Evolutionary conservation across 2,329 filamentous ascomycete species (phyloP).

Genomic region (Akanthomyces uredinophilus): DNA sequence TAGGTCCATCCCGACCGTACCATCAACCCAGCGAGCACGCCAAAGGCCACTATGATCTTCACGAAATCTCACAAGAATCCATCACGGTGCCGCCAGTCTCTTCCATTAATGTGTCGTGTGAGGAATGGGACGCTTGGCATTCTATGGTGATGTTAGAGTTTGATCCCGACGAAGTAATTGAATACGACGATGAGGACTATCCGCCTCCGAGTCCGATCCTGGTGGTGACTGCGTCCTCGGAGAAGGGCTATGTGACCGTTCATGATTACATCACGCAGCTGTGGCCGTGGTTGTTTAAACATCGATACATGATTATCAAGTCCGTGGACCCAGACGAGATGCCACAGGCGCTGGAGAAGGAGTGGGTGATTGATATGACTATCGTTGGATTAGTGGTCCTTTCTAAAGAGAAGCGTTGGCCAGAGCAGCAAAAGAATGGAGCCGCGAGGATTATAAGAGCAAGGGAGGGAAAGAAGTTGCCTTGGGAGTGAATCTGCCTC

Average conservation of each 20-base stretch:
- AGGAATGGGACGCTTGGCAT: constrained; percentile 8
- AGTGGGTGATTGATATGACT: constrained; percentile 3
- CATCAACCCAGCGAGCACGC: background rate
- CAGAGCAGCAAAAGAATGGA: background rate
- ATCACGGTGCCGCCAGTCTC: background rate
- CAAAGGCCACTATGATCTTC: background rate
- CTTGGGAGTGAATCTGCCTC: background rate
- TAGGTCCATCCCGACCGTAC: background rate
- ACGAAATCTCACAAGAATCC: constrained; percentile 1
- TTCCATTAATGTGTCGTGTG: background rate
- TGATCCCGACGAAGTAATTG: background rate
- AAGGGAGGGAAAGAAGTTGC: constrained; percentile 1
- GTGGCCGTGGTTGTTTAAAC: constrained; percentile 6
- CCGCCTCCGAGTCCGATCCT: background rate
- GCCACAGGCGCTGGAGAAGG: background rate
- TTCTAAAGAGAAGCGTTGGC: background rate
- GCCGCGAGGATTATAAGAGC: background rate
- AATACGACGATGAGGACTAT: background rate
- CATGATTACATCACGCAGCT: constrained; percentile 5
- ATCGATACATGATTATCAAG: constrained; percentile 8
- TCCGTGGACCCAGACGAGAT: background rate
- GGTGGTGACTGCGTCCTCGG: constrained; percentile 5
- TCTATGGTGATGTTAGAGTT: background rate
- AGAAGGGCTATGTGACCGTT: constrained; percentile 5
- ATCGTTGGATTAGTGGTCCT: background rate